phyloP scores from a whole-genome alignment of 371 early-diverging fungal genomes.

The Sporodiniella umbellata region DNA sequence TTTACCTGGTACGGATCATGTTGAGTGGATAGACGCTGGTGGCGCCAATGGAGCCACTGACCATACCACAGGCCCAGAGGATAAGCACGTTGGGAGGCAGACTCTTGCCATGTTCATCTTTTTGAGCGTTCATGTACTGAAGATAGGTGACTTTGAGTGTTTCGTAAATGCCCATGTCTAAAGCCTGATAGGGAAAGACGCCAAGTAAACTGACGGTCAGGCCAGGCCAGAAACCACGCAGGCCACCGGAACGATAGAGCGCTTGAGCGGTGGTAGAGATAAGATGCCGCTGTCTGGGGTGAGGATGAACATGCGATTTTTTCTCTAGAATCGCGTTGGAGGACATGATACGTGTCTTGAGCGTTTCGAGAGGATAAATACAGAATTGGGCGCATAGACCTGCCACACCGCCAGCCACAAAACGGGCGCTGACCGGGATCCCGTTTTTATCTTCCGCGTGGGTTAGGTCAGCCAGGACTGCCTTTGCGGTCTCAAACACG shows the following conservation, averaged over 20 bases:
- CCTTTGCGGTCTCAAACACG: slow-evolving; percentile 68
- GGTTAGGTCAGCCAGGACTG: slow-evolving; percentile 47
- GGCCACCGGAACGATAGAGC: slow-evolving; percentile 60
- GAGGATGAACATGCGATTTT: not conserved
- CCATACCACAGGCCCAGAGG: slow-evolving; percentile 71
- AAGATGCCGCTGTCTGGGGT: slow-evolving; percentile 8
- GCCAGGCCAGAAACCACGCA: slow-evolving; percentile 76
- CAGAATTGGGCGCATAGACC: slow-evolving; percentile 74
- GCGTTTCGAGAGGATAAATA: slow-evolving; percentile 80
- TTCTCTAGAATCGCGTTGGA: slow-evolving; percentile 21
- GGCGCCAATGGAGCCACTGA: slow-evolving; percentile 72
- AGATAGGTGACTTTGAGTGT: slow-evolving; percentile 72
- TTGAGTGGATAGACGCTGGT: slow-evolving; percentile 77
- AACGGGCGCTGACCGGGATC: slow-evolving; percentile 63
- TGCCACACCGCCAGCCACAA: slow-evolving; percentile 79
- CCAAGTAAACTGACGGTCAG: slow-evolving; percentile 62
- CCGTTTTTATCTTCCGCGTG: slow-evolving; percentile 47
- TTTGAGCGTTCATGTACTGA: slow-evolving; percentile 42
- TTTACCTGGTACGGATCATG: slow-evolving; percentile 75
- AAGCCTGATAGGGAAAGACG: slow-evolving; percentile 81
- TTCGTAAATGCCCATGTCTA: slow-evolving; percentile 75
- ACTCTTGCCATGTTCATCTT: slow-evolving; percentile 27
- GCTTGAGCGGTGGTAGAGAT: slow-evolving; percentile 47
- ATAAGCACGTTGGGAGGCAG: slow-evolving; percentile 49
- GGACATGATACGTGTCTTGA: slow-evolving; percentile 76